phyloP scores from a whole-genome alignment of 2,329 filamentous ascomycete species.

The Passalora sequoiae region DNA sequence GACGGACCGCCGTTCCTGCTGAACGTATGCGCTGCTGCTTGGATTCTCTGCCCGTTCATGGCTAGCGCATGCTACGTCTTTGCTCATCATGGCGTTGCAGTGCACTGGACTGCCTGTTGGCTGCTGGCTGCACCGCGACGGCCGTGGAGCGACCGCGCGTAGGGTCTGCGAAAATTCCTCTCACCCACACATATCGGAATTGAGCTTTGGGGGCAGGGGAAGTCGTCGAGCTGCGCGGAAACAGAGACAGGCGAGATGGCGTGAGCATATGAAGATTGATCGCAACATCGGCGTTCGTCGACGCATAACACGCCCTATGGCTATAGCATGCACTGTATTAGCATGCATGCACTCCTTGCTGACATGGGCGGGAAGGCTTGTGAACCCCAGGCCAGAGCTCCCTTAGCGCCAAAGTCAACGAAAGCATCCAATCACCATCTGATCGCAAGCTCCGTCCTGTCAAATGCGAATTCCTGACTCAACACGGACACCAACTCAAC shows the following conservation, averaged over 20 bases:
- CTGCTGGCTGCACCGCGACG: slow-evolving; percentile 8
- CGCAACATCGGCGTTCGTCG: not conserved
- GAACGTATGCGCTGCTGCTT: slow-evolving; percentile 7
- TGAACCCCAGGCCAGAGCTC: too few species aligned
- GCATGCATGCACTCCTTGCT: slow-evolving; percentile 4
- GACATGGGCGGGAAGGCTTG: not conserved
- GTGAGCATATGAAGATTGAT: not conserved
- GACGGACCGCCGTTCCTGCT: slow-evolving; percentile 1
- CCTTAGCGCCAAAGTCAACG: not conserved
- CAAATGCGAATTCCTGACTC: slow-evolving; percentile 1
- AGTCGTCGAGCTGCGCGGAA: not conserved
- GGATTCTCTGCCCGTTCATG: slow-evolving; percentile 14
- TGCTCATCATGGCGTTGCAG: slow-evolving; percentile 6
- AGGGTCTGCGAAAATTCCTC: too few species aligned
- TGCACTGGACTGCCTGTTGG: slow-evolving; percentile 3
- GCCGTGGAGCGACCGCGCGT: slow-evolving; percentile 8
- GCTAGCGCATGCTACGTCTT: slow-evolving; percentile 11
- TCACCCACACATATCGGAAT: too few species aligned
- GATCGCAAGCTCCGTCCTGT: slow-evolving; percentile 4
- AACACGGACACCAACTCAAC: slow-evolving; percentile 2
- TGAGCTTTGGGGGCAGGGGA: not conserved
- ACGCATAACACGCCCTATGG: not conserved
- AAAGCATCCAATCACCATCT: slow-evolving; percentile 6
- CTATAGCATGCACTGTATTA: too few species aligned
- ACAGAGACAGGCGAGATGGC: too few species aligned